Conservation (phyloP, 441 rosid species). For the Jatropha podagrica region DNA sequence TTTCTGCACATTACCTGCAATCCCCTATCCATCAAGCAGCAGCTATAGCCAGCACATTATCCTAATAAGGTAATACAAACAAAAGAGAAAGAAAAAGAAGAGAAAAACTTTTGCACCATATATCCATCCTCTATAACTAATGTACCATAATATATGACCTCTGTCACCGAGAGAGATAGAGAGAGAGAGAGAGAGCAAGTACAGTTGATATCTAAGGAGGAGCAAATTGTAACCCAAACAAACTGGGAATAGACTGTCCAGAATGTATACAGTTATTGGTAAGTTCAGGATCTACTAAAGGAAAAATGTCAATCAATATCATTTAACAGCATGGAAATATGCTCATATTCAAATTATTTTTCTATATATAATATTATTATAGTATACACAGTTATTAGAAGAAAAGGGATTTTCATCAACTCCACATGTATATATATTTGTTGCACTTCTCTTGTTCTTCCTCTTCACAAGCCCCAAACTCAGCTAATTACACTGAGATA, state of each 20-base stretch:
- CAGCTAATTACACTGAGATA: conserved; percentile 18
- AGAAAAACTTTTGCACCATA: conserved; percentile 29
- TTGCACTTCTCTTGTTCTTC: conserved; percentile 21
- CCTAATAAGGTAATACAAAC: conserved; percentile 45
- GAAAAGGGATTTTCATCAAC: background rate
- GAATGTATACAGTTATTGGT: conserved; percentile 25
- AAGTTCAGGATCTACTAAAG: conserved; percentile 28
- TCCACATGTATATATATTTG: conserved; percentile 8
- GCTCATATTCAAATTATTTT: background rate
- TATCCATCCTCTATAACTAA: conserved; percentile 35
- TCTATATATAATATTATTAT: conserved; percentile 12
- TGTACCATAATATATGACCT: conserved; percentile 16
- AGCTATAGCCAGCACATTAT: conserved; percentile 39
- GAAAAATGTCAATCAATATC: conserved; percentile 1
- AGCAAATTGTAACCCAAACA: conserved; percentile 31
- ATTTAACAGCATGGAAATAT: too few species aligned
- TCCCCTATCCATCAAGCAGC: conserved; percentile 34
- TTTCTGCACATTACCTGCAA: conserved; percentile 59
- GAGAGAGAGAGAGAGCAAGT: conserved; percentile 35
- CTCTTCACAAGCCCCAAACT: conserved; percentile 34
- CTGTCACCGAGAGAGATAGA: conserved; percentile 37
- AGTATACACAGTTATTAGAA: conserved; percentile 36
- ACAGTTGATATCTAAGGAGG: conserved; percentile 26
- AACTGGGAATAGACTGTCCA: conserved; percentile 29
- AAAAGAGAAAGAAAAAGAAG: conserved; percentile 31